Evolutionary conservation across 164 flowering plant species (phyloP), one percentile per base, ranked within the genome.

Genomic region (Euptelea pleiosperma): DNA sequence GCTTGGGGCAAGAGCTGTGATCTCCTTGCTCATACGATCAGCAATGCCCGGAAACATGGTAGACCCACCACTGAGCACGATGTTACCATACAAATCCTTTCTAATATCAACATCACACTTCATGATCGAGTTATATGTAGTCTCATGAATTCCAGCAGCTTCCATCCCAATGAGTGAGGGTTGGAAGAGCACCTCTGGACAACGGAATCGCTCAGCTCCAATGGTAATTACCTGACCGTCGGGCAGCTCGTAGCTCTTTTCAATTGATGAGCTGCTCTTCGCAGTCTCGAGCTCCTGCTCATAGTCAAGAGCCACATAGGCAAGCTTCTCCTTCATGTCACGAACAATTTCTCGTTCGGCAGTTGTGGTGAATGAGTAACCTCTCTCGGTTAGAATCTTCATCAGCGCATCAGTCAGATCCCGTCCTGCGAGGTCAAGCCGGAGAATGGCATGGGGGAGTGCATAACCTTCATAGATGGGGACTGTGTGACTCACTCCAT

Each of bases 41-140:
- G 90, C 90, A 70, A 87, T 84, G 14, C 90, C 88, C 0, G 90
- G 79, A 74, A 87, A 87, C 94, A 87, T 87, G 52, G 94, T 87
- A 6, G 94, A 71, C 21, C 94, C 94, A 69, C 94, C 94, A 72
- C 87, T 82, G 62, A 86, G 90, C 9, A 86, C 90, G 49, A 86
- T 82, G 75, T 86, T 86, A 0, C 91, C 84, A 22, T 85, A 85
- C 26, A 85, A 55, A 61, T 85, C 91, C 60, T 82, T 85, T 77
- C 91, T 82, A 68, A 85, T 85, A 79, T 85, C 91, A 6, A 85
- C 91, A 68, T 85, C 91, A 45, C 91, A 85, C 80, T 85, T 85
- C 91, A 85, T 85, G 67, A 85, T 85, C 29, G 91, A 85, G 76
- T 85, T 85, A 44, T 85, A 85, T 0, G 88, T 85, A 40, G 91